Evolutionary conservation across 495 filamentous ascomycete genomes (phyloP), one percentile per base, ranked within the genome.

Genomic region (Talaromyces proteolyticus): DNA sequence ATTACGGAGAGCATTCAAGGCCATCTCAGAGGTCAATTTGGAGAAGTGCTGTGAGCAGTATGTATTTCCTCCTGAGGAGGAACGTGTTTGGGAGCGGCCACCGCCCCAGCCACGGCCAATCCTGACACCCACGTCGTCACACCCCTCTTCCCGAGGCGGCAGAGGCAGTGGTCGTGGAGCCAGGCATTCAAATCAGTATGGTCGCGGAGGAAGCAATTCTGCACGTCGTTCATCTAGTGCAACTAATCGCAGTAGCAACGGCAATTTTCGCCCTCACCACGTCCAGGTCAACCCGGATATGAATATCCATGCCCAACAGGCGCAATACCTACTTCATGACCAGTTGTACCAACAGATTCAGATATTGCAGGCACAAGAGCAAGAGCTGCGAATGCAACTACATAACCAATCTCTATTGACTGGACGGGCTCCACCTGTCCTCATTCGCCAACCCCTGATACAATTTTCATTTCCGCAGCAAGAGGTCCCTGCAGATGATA

Each of bases 11-110:
- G 94, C 93, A 1, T 96, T 95, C 65, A 83, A 88, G 50, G 68
- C 87, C 41, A 75, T 94, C 17, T 76, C 87, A 3, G 76, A 89
- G 36, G 87, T 77, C 8, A 84, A 91, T 57, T 72, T 97, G 26
- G 81, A 79, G 4, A 80, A 85, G 49, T 90, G 87, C 62, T 96
- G 90, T 61, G 85, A 88, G 58, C 78, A 90, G 58, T 97, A 85
- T 57, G 79, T 85, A 36, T 96, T 83, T 56, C 93, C 93, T 2
- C 82, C 82, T 37, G 86, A 94, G 57, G 89, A 95, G 61, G 84
- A 88, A 57, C 82, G 80, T 44, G 74, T 83, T 17, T 90, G 80
- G 64, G 82, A 93, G 57, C 85, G 85, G 64, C 88, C 89, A 0
- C 70, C 79, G 3, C 72, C 80, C 3, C 77, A 80, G 54, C 77